Evolutionary conservation across 2,329 filamentous ascomycete species (phyloP), one percentile per base, ranked within the genome.

Genomic region (Fusarium devonianum): DNA sequence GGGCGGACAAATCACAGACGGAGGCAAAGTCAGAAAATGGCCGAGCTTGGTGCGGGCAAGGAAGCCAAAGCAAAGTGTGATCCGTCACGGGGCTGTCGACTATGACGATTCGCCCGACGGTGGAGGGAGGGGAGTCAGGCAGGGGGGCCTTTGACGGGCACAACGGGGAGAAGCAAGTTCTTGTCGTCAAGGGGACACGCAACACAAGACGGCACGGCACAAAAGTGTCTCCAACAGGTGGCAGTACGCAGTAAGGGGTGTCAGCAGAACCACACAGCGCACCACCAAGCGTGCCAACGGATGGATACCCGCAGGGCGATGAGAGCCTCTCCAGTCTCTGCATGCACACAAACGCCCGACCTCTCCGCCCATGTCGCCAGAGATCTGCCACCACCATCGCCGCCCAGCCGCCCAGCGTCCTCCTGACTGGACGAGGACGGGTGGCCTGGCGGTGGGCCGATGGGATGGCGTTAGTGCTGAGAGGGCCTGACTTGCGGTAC

Each of bases 391-490:
- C 45, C 37, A 23, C 26, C 29, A 28, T 28, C 12, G 36, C 18
- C 19, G 32, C 32, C 41, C 42, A 46, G 35, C 21, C n/a, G n/a
- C n/a, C n/a, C n/a, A n/a, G n/a, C n/a, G 32, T 9, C 49, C 45
- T 53, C n/a, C 34, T 63, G 58, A 66, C 50, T 65, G 63, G 60
- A 39, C 28, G 22, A 50, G 37, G 32, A 37, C 39, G 39, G 30
- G 50, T 42, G 62, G 63, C 50, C 62, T 53, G 49, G 48, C 22
- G 59, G 62, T 65, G 63, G 63, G 60, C 32, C 56, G 62, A 65
- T 61, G 62, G 6, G 58, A 65, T 65, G 60, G 63, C 60, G 62
- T 68, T 69, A 65, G 68, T 66, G 62, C 63, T 63, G 64, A 64
- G 58, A 55, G 49, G 49, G 37, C 23, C 59, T 57, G 57, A 59